Conservation (phyloP, 768 basidiomycete genomes). For the Crepidotus variabilis region DNA sequence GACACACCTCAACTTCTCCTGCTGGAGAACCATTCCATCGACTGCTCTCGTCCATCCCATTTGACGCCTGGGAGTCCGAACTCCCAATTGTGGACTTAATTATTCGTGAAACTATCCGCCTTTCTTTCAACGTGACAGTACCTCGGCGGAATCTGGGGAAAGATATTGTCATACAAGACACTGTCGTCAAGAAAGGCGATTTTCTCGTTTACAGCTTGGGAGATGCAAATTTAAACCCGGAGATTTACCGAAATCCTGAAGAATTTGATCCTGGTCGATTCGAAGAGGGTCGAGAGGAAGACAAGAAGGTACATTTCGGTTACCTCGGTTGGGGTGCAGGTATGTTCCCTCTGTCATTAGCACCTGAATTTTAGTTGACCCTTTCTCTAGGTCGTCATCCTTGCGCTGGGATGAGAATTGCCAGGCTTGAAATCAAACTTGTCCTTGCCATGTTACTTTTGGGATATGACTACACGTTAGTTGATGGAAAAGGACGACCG, state of each 20-base stretch:
- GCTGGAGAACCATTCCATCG: constrained; percentile 26
- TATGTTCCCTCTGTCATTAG: constrained; percentile 5
- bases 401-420: constrained; percentile 33
- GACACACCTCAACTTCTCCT: constrained; percentile 21
- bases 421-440: constrained; percentile 35
- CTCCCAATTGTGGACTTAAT: constrained; percentile 33
- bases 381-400: constrained; percentile 37
- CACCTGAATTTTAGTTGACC: no score
- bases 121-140: constrained; percentile 22
- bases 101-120: constrained; percentile 36
- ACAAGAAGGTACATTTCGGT: constrained; percentile 22
- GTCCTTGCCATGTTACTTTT: constrained; percentile 29
- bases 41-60: constrained; percentile 30
- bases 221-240: constrained; percentile 31
- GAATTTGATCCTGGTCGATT: constrained; percentile 34
- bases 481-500: constrained; percentile 25
- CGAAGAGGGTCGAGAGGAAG: constrained; percentile 26
- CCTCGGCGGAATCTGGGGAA: constrained; percentile 32
- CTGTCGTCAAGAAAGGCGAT: constrained; percentile 25
- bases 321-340: constrained; percentile 36
- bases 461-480: constrained; percentile 28
- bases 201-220: constrained; percentile 30
- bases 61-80: constrained; percentile 36
- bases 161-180: constrained; percentile 23
- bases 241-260: constrained; percentile 30